Conservation (phyloP, 768 basidiomycete genomes). For the Russula brevipes region DNA sequence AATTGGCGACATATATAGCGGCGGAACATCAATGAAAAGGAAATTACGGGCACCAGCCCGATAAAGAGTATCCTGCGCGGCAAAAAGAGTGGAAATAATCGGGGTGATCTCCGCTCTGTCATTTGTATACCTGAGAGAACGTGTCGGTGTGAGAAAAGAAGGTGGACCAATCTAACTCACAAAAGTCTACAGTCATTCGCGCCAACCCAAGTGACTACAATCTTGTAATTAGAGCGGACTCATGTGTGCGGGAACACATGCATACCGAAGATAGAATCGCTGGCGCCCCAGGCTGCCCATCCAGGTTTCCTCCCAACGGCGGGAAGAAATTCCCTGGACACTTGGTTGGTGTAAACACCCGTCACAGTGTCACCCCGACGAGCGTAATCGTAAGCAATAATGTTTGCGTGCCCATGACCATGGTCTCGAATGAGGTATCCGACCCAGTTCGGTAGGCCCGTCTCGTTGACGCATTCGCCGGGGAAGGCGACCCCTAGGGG, state of each 20-base stretch:
- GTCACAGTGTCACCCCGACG: slow-evolving; percentile 26
- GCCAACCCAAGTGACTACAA: slow-evolving; percentile 52
- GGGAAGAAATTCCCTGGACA: slow-evolving; percentile 21
- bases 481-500: slow-evolving; percentile 23
- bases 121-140: slow-evolving; percentile 1
- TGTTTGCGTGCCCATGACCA: slow-evolving; percentile 22
- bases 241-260: not conserved
- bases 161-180: slow-evolving; percentile 1
- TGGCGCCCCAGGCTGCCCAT: slow-evolving; percentile 40
- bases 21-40: slow-evolving; percentile 53
- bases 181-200: slow-evolving; percentile 47
- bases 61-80: slow-evolving; percentile 44
- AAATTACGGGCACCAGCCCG: slow-evolving; percentile 44
- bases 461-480: slow-evolving; percentile 12
- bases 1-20: slow-evolving; percentile 43
- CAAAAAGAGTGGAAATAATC: slow-evolving; percentile 33
- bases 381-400: slow-evolving; percentile 25
- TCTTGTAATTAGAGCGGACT: not conserved
- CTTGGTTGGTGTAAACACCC: slow-evolving; percentile 22
- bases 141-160: slow-evolving; percentile 30
- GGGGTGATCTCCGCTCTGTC: slow-evolving; percentile 17
- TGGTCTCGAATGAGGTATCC: slow-evolving; percentile 21
- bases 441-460: slow-evolving; percentile 23
- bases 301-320: slow-evolving; percentile 34
- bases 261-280: slow-evolving; percentile 47